Conservation (phyloP, 139 green algal genomes). For the Chlamydomonas schloesseri region DNA sequence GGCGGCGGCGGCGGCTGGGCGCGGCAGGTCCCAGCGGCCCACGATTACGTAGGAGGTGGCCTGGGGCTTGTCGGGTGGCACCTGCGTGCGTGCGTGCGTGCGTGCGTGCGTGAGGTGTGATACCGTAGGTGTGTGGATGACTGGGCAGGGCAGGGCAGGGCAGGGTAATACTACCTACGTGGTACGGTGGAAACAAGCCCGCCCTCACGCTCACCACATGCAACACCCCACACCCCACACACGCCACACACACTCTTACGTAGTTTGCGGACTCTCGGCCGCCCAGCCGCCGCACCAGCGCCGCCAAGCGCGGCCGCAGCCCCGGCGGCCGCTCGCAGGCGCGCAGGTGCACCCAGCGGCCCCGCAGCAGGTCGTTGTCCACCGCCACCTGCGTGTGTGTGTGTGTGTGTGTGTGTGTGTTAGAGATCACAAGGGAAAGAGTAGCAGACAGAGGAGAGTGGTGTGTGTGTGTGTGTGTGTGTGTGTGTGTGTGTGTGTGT, state of each 20-base stretch:
- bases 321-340: background rate
- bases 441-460: background rate
- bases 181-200: too few species aligned
- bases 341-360: slow-evolving; percentile 5
- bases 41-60: slow-evolving; percentile 11
- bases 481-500: too few species aligned
- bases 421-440: too few species aligned
- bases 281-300: slow-evolving; percentile 17
- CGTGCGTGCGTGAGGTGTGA: too few species aligned
- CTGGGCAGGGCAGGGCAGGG: too few species aligned
- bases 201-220: too few species aligned
- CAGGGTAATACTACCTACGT: too few species aligned
- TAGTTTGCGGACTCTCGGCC: slow-evolving; percentile 17
- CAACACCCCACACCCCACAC: too few species aligned
- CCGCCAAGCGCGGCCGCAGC: background rate
- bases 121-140: too few species aligned
- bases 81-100: too few species aligned
- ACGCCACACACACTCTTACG: too few species aligned
- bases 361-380: slow-evolving; percentile 7
- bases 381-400: background rate
- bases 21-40: background rate
- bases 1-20: background rate
- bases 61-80: background rate
- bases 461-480: background rate
- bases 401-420: too few species aligned